These are phyloP conservation scores for Auricularia sp. DNA, from an alignment of 768 basidiomycete genomes.

Conservation along the genomic window DNA sequence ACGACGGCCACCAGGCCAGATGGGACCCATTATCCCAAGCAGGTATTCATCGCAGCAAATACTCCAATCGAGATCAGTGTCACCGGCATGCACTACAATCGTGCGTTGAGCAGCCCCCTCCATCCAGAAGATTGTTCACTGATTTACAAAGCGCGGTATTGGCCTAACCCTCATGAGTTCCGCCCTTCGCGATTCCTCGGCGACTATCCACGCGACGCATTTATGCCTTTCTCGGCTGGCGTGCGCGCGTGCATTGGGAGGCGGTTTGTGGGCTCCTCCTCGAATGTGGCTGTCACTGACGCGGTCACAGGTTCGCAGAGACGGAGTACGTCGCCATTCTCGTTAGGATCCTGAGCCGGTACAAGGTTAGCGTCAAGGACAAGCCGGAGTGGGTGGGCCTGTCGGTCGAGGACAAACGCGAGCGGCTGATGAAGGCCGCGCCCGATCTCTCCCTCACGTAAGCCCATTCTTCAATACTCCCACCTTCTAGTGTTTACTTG, in stretches of 20 bases:
- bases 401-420: constrained; percentile 31
- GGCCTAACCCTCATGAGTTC: constrained; percentile 6
- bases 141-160: constrained; percentile 13
- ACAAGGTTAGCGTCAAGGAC: constrained; percentile 27
- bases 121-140: not conserved
- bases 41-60: constrained; percentile 3
- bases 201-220: constrained; percentile 7
- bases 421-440: constrained; percentile 23
- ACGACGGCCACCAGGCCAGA: constrained; percentile 8
- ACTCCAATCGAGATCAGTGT: not conserved
- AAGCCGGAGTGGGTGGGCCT: constrained; percentile 34
- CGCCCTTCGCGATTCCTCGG: constrained; percentile 7
- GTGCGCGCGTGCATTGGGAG: not conserved
- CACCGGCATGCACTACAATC: constrained; percentile 6
- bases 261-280: not conserved
- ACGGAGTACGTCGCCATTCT: constrained; percentile 42
- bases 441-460: constrained; percentile 37
- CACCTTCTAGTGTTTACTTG: too few species aligned
- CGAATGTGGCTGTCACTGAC: not conserved
- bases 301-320: constrained; percentile 30
- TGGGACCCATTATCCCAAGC: not conserved
- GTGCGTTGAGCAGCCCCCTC: not conserved
- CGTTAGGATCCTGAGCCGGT: constrained; percentile 37
- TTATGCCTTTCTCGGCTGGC: constrained; percentile 5
- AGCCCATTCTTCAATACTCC: constrained; percentile 9